Evolutionary conservation across 306 rosid genomes (phyloP).

Genomic region (Pyrus communis): DNA sequence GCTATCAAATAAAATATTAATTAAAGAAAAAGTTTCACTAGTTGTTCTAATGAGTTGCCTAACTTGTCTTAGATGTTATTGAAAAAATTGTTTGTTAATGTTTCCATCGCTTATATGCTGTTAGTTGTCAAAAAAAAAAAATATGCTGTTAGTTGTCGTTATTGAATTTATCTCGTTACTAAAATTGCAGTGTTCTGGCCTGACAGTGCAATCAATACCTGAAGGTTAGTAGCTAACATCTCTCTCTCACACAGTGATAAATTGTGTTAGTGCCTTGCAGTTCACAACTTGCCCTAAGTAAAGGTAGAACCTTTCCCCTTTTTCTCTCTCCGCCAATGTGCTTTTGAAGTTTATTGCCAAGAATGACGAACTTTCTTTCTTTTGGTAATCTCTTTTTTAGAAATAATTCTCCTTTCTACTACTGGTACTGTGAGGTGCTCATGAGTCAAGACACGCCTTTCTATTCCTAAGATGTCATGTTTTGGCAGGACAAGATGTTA

Average conservation of each 20-base stretch:
- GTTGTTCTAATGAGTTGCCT: not conserved
- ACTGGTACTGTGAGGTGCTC: too few species aligned
- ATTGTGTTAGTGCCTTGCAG: not conserved
- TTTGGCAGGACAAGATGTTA: not conserved
- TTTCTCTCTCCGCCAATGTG: not conserved
- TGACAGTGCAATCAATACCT: conserved; percentile 39
- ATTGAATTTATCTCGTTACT: conserved; percentile 1
- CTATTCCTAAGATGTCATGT: not conserved
- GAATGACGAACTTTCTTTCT: too few species aligned
- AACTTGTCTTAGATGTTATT: not conserved
- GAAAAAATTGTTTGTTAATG: too few species aligned
- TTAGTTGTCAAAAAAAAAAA: too few species aligned
- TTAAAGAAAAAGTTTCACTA: not conserved
- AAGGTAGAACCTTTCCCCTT: not conserved
- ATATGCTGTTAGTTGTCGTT: not conserved
- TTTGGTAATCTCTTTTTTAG: too few species aligned
- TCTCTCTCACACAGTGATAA: not conserved
- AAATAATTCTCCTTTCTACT: too few species aligned
- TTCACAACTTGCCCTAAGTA: not conserved
- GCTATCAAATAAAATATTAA: not conserved
- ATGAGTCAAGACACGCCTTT: too few species aligned
- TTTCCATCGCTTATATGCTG: not conserved
- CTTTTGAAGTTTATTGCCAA: not conserved
- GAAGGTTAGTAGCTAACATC: conserved; percentile 35
- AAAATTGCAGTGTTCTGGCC: conserved; percentile 46